These are phyloP conservation scores for Mycena polygramma DNA, from an alignment of 768 basidiomycete species.

Conservation along the genomic window DNA sequence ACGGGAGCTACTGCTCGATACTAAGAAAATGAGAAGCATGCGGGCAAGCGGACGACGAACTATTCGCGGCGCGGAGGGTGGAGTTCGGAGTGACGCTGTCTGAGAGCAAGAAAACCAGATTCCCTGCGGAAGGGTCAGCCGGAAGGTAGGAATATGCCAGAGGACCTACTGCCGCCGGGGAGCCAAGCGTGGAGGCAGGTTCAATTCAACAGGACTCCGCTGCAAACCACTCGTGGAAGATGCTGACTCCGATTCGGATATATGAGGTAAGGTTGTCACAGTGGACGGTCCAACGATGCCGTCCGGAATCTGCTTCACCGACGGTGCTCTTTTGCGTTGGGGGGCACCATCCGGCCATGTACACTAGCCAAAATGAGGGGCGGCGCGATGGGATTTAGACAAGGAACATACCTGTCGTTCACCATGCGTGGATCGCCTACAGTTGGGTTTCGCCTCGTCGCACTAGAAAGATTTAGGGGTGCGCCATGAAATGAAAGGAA, in stretches of 20 bases:
- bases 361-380: conserved; percentile 61
- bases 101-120: conserved; percentile 11
- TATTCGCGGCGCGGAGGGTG: conserved; percentile 33
- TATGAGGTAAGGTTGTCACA: conserved; percentile 72
- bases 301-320: conserved; percentile 71
- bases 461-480: conserved; percentile 63
- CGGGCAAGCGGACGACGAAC: conserved; percentile 21
- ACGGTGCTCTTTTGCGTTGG: conserved; percentile 72
- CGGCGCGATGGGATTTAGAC: conserved; percentile 1
- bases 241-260: conserved; percentile 80
- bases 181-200: conserved; percentile 55
- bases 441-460: conserved; percentile 91
- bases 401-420: conserved; percentile 77
- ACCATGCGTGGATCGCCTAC: conserved; percentile 88
- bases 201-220: conserved; percentile 56
- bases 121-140: conserved; percentile 14
- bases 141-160: background rate
- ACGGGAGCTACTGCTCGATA: conserved; percentile 42
- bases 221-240: conserved; percentile 73
- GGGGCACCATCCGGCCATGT: conserved; percentile 87
- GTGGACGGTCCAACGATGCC: conserved; percentile 71
- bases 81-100: conserved; percentile 30
- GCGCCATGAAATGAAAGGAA: conserved; percentile 14
- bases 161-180: conserved; percentile 55
- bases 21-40: conserved; percentile 5